phyloP scores from a whole-genome alignment of 352 stramenopile genomes.

The Phytophthora vignae region DNA sequence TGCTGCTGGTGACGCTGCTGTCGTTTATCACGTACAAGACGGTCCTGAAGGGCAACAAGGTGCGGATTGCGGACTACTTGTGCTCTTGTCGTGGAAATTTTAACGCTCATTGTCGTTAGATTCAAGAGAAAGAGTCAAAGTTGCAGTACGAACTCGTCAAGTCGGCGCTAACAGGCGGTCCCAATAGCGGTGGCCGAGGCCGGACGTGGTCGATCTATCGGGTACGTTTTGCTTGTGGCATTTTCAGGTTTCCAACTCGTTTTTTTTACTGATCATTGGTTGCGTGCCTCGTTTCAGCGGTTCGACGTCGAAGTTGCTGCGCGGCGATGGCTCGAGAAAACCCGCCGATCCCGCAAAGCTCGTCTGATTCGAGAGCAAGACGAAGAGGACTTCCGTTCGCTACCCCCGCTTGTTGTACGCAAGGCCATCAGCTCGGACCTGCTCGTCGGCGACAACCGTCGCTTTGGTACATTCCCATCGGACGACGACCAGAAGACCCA shows the following conservation, averaged over 20 bases:
- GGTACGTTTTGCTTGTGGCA: not conserved
- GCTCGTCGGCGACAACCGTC: not conserved
- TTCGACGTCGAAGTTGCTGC: not conserved
- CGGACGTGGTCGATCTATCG: constrained; percentile 1
- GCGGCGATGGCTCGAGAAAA: not conserved
- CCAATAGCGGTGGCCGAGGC: not conserved
- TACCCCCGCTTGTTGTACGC: not conserved
- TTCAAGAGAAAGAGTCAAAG: not conserved
- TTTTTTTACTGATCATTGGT: not conserved
- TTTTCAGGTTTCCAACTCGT: not conserved
- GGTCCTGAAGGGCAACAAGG: not conserved
- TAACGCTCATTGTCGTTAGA: not conserved
- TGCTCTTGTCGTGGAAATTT: not conserved
- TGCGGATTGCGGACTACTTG: not conserved
- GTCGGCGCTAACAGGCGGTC: not conserved
- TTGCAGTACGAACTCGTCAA: not conserved
- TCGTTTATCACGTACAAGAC: constrained; percentile 1
- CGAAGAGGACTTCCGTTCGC: not conserved
- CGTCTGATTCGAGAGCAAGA: constrained; percentile 2
- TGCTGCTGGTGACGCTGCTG: not conserved
- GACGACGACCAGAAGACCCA: not conserved
- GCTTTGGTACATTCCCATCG: not conserved
- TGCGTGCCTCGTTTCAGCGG: not conserved
- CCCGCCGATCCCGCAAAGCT: not conserved
- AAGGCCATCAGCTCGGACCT: not conserved